Evolutionary conservation across 768 basidiomycete species (phyloP).

Genomic region (Chiua virens): DNA sequence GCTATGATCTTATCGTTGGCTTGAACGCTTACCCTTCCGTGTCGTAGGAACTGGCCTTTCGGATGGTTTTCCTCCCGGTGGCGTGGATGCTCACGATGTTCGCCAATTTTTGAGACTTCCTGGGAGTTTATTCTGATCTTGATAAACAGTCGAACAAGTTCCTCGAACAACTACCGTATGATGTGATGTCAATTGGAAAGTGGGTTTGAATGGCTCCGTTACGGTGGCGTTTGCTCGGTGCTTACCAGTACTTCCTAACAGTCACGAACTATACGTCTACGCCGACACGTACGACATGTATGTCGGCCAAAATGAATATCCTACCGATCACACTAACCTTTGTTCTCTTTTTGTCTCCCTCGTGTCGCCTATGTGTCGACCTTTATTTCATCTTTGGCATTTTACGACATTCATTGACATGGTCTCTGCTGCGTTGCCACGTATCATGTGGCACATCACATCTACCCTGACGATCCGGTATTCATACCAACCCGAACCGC

Average conservation of each 20-base stretch:
- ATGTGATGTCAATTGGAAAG: slow-evolving; percentile 85
- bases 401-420: not conserved
- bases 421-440: not conserved
- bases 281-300: slow-evolving; percentile 67
- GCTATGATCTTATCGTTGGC: not conserved
- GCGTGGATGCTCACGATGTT: slow-evolving; percentile 73
- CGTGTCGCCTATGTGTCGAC: not conserved
- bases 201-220: slow-evolving; percentile 32
- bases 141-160: slow-evolving; percentile 66
- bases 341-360: not conserved
- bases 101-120: slow-evolving; percentile 10
- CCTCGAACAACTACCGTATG: slow-evolving; percentile 72
- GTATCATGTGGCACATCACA: not conserved
- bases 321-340: slow-evolving; percentile 2
- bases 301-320: slow-evolving; percentile 5
- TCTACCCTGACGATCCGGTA: slow-evolving; percentile 9
- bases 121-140: not conserved
- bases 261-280: slow-evolving; percentile 83
- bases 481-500: not conserved
- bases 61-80: slow-evolving; percentile 70
- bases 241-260: slow-evolving; percentile 28
- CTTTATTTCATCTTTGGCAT: not conserved
- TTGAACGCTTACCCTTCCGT: not conserved
- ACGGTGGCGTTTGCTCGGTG: not conserved
- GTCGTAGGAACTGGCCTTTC: slow-evolving; percentile 70